Percentiles rank a stretch among this genome's conserved stretches.
Conservation (phyloP, 805 yeast species). For the Saccharomyces mikatae region DNA sequence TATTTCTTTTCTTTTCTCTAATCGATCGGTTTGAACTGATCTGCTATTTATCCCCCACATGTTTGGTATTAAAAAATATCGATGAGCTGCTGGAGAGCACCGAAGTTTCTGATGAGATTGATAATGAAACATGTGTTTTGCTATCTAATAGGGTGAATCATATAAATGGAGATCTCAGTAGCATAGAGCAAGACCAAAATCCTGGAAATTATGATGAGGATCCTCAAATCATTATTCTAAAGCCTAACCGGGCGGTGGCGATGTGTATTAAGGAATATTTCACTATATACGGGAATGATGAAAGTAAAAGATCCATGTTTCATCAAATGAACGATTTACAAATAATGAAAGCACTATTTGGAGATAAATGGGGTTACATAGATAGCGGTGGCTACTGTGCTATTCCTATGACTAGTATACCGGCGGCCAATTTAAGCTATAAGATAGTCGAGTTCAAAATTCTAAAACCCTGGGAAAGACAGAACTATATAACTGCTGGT, state of each 20-base stretch:
- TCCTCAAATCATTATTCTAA: constrained; percentile 19
- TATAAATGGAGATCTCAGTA: not conserved
- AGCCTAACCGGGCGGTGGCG: constrained; percentile 25
- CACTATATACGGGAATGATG: constrained; percentile 23
- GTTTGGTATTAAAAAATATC: constrained; percentile 22
- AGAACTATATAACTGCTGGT: not conserved
- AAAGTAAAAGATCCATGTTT: constrained; percentile 10
- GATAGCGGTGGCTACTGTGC: constrained; percentile 17
- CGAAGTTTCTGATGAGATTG: constrained; percentile 25
- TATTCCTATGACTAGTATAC: not conserved
- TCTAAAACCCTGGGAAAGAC: constrained; percentile 21
- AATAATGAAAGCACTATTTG: constrained; percentile 22
- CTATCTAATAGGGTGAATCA: constrained; percentile 15
- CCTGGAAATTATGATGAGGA: constrained; percentile 1
- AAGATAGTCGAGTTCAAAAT: constrained; percentile 20
- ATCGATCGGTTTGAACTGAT: constrained; percentile 20
- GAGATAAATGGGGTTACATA: constrained; percentile 28
- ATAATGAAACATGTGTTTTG: constrained; percentile 31
- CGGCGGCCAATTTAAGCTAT: not conserved
- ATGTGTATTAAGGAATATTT: constrained; percentile 29
- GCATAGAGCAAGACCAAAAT: not conserved
- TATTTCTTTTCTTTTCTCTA: constrained; percentile 19
- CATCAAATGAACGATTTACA: constrained; percentile 15
- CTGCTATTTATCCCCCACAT: constrained; percentile 27
- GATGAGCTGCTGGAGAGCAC: constrained; percentile 24